Evolutionary conservation across 2,329 filamentous ascomycete genomes (phyloP).

Genomic region (Pseudocercospora musae): DNA sequence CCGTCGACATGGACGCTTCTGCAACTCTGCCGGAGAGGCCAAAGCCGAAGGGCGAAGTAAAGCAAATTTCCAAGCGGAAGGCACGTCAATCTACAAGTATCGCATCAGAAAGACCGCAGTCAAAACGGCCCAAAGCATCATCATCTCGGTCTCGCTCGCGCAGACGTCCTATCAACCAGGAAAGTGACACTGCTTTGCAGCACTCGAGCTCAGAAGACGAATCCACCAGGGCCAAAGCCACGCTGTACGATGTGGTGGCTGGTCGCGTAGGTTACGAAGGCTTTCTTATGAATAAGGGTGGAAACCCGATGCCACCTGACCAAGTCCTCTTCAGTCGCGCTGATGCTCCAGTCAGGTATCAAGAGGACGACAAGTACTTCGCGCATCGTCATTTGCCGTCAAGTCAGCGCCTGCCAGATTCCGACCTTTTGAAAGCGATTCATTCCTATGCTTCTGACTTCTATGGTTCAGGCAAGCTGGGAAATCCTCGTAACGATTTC

Average conservation of each 20-base stretch:
- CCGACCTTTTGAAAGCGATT: conserved; percentile 65
- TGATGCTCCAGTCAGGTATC: conserved; percentile 63
- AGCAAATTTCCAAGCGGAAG: conserved; percentile 5
- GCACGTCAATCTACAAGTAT: conserved; percentile 8
- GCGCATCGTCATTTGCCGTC: conserved; percentile 56
- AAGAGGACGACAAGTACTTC: conserved; percentile 69
- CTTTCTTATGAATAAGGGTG: conserved; percentile 41
- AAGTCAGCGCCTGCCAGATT: conserved; percentile 58
- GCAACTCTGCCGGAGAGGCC: neutral
- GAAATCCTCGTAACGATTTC: conserved; percentile 39
- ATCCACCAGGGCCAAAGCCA: conserved; percentile 33
- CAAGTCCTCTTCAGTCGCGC: conserved; percentile 66
- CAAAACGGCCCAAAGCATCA: conserved; percentile 5
- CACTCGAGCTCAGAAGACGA: conserved; percentile 3
- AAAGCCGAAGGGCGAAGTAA: neutral
- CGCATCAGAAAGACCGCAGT: conserved; percentile 3
- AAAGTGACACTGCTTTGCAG: neutral
- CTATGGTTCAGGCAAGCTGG: conserved; percentile 48
- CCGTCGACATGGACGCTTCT: neutral
- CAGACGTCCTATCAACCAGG: neutral
- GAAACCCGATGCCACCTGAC: conserved; percentile 57
- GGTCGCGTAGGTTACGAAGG: conserved; percentile 48
- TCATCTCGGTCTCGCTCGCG: neutral
- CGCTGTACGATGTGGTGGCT: conserved; percentile 70
- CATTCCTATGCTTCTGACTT: conserved; percentile 67